Conservation (phyloP, 768 basidiomycete species). For the Rhodotorula graminis region DNA sequence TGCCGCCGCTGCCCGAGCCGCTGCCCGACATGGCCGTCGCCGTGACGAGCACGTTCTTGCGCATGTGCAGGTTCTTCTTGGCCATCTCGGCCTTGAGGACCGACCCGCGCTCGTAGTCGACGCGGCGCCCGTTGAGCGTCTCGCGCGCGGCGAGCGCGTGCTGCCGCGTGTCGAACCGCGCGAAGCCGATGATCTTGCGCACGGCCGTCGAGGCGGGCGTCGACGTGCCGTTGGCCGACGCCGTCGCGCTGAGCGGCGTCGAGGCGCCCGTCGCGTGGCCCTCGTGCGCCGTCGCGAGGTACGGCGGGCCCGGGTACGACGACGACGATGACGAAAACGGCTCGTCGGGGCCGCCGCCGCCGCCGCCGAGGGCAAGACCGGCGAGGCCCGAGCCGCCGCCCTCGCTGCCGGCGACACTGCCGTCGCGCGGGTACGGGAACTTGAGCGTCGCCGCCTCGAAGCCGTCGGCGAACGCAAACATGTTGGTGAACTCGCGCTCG, state of each 20-base stretch:
- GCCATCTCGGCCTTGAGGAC: constrained; percentile 98
- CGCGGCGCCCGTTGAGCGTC: constrained; percentile 76
- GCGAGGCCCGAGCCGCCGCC: not conserved
- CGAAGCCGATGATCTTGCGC: constrained; percentile 91
- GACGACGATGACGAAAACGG: too few species aligned
- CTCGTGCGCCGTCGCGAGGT: not conserved
- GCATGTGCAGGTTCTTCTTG: constrained; percentile 98
- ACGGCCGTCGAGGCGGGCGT: not conserved
- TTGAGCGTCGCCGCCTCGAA: constrained; percentile 98
- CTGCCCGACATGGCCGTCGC: not conserved
- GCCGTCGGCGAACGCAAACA: constrained; percentile 93
- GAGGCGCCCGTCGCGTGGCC: not conserved
- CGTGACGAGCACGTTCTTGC: constrained; percentile 54
- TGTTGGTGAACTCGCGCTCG: constrained; percentile 98
- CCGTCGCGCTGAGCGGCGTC: not conserved
- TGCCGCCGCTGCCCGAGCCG: not conserved
- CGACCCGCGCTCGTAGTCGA: constrained; percentile 87
- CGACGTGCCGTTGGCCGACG: not conserved
- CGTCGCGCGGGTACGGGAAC: constrained; percentile 57
- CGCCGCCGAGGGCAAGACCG: too few species aligned
- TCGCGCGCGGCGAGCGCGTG: constrained; percentile 86
- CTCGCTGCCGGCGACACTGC: not conserved
- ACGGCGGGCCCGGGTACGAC: not conserved
- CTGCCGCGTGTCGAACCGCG: constrained; percentile 81
- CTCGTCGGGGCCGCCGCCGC: not conserved